Evolutionary conservation across 352 stramenopile species (phyloP), one percentile per base, ranked within the genome.

Genomic region (Halophytophthora batemanensis): DNA sequence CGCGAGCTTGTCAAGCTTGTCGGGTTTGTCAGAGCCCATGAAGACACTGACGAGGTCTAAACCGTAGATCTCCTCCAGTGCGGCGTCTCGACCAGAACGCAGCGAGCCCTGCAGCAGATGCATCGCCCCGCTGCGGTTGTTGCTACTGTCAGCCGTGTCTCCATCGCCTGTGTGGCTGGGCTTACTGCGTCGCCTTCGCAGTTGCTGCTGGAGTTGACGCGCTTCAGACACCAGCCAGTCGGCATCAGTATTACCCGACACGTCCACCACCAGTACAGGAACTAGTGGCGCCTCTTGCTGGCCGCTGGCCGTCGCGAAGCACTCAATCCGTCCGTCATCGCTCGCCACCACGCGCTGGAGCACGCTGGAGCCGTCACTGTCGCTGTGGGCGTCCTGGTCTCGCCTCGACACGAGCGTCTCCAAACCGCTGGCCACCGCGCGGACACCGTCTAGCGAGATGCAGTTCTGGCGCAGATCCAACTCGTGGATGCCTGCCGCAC

Each of bases 401-500:
- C 47, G 23, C 10, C 43, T 25, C 19, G 42, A 33, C 13, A 71
- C 21, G n/a, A 86, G 42, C 12, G 38, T 50, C 47, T 90, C 74
- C 0, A 92, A 46, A 1, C 59, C 60, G 35, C 40, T 82, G 0
- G 78, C 82, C 7, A 92, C 57, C 3, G 49, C 43, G 14, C 82
- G 78, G 17, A 90, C 57, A 10, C 78, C 78, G 44, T 89, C 77
- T 2, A 87, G 61, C 14, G 77, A 82, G 44, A 92, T 66, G 51
- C 62, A 87, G 39, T 92, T 92, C n/a, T 74, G 61, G 18, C 79
- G 78, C 14, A 92, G 53, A 53, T 88, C 74, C 6, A 92, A 36
- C 45, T 89, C 69, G 21, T 56, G 49, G 10, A 86, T 47, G 6
- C 45, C 41, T 3, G 19, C 42, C 17, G 14, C 22, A 14, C 35